A percentile compares a stretch with the other conserved stretches of the same genome.
phyloP scores from a whole-genome alignment of 805 yeast species.

The Sugiyamaella qingdaonensis region DNA sequence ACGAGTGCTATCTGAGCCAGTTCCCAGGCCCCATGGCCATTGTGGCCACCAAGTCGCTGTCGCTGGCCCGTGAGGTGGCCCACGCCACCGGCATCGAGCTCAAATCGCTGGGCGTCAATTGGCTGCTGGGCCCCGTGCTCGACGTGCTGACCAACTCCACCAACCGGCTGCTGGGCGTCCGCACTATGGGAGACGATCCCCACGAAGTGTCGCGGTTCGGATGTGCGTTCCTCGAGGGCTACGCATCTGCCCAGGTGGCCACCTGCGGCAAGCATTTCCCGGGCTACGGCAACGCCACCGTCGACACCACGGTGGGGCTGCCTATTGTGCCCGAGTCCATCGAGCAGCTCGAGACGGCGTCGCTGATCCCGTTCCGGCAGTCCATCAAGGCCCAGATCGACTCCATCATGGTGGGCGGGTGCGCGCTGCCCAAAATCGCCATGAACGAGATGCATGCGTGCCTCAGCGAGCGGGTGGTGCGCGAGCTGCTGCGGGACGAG shows the following conservation, averaged over 20 bases:
- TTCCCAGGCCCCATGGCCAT: constrained; percentile 66
- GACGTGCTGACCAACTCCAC: constrained; percentile 56
- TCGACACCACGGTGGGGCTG: constrained; percentile 52
- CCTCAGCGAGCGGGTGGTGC: constrained; percentile 49
- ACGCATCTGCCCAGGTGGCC: constrained; percentile 49
- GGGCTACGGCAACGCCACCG: constrained; percentile 59
- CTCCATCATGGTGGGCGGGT: constrained; percentile 58
- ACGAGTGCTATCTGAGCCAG: constrained; percentile 48
- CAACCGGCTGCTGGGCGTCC: constrained; percentile 54
- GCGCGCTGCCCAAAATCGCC: constrained; percentile 58
- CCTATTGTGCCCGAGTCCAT: constrained; percentile 57
- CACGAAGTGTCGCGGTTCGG: constrained; percentile 56
- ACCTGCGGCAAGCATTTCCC: constrained; percentile 64
- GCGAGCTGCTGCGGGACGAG: constrained; percentile 48
- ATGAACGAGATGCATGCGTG: constrained; percentile 63
- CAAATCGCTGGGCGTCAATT: constrained; percentile 50
- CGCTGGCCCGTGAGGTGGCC: constrained; percentile 48
- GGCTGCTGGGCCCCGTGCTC: constrained; percentile 57
- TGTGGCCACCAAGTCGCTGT: constrained; percentile 49
- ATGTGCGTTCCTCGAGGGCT: constrained; percentile 48
- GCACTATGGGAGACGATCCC: constrained; percentile 58
- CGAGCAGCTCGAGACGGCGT: constrained; percentile 48
- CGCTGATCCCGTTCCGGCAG: constrained; percentile 48
- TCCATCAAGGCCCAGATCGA: constrained; percentile 46
- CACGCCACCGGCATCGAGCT: constrained; percentile 53